Evolutionary conservation across 2,329 filamentous ascomycete genomes (phyloP).

Genomic region (Hawksworthiomyces lignivorus): DNA sequence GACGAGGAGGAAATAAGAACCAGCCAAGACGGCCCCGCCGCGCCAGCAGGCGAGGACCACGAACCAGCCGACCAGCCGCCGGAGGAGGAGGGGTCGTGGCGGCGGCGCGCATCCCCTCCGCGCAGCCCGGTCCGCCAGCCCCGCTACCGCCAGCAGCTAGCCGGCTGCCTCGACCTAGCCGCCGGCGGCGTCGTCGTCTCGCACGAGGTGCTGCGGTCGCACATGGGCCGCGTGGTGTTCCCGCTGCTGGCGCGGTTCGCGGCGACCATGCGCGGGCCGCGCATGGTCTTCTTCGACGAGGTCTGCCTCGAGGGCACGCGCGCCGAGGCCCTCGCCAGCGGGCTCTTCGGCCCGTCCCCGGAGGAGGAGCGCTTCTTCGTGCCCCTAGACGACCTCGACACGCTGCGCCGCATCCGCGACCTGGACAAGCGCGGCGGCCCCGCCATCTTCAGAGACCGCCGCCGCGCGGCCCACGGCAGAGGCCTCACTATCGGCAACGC

Average conservation of each 20-base stretch:
- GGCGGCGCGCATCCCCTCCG: no score
- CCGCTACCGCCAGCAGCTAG: neutral
- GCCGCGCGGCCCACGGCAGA: neutral
- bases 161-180: slow-evolving; percentile 2
- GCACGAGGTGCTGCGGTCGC: neutral
- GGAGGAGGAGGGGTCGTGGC: no score
- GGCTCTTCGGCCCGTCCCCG: slow-evolving; percentile 8
- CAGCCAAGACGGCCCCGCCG: neutral
- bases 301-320: slow-evolving; percentile 5
- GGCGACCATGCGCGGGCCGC: neutral
- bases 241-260: neutral
- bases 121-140: no score
- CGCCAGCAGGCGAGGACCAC: no score
- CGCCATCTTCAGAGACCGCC: neutral
- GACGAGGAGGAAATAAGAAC: neutral
- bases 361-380: slow-evolving; percentile 9
- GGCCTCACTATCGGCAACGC: slow-evolving; percentile 7
- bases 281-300: slow-evolving; percentile 11
- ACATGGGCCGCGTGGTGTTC: slow-evolving; percentile 1
- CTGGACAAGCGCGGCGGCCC: neutral
- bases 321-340: slow-evolving; percentile 6
- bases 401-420: slow-evolving; percentile 1
- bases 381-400: slow-evolving; percentile 2
- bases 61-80: no score
- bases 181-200: slow-evolving; percentile 1